Evolutionary conservation across 1,139 yeast genomes (phyloP).

Genomic region (Scheffersomyces lignicola): DNA sequence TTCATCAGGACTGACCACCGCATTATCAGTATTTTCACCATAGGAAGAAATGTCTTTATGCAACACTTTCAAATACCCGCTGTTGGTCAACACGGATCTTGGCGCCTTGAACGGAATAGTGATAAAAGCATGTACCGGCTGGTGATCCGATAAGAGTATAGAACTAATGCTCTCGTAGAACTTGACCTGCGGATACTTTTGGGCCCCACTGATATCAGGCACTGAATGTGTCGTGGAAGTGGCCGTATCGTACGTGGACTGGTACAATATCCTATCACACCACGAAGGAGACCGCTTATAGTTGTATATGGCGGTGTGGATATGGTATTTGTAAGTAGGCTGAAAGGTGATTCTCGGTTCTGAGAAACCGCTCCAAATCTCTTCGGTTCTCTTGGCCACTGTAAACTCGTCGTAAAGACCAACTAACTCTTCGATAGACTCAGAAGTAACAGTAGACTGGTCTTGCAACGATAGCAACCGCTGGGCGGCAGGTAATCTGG

Average conservation of each 20-base stretch:
- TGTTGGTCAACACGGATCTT: conserved; percentile 34
- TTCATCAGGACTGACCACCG: conserved; percentile 15
- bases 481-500: conserved; percentile 14
- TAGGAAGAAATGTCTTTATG: conserved; percentile 27
- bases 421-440: conserved; percentile 21
- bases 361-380: conserved; percentile 58
- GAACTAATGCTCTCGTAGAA: conserved; percentile 42
- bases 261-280: conserved; percentile 81
- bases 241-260: conserved; percentile 40
- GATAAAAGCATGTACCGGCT: conserved; percentile 44
- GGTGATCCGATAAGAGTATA: conserved; percentile 42
- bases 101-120: conserved; percentile 47
- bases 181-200: conserved; percentile 26
- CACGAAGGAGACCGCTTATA: conserved; percentile 73
- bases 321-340: conserved; percentile 74
- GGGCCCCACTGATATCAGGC: conserved; percentile 4
- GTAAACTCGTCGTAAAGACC: conserved; percentile 60
- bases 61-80: conserved; percentile 44
- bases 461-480: conserved; percentile 26
- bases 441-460: conserved; percentile 18
- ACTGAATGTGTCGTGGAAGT: conserved; percentile 7
- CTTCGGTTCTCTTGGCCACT: conserved; percentile 39
- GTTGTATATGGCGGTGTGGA: conserved; percentile 54
- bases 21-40: conserved; percentile 20
- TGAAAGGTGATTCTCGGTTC: conserved; percentile 63